These are phyloP conservation scores for Protomyces arabidopsidicola DNA, from an alignment of 1,139 yeast species.

Conservation along the genomic window DNA sequence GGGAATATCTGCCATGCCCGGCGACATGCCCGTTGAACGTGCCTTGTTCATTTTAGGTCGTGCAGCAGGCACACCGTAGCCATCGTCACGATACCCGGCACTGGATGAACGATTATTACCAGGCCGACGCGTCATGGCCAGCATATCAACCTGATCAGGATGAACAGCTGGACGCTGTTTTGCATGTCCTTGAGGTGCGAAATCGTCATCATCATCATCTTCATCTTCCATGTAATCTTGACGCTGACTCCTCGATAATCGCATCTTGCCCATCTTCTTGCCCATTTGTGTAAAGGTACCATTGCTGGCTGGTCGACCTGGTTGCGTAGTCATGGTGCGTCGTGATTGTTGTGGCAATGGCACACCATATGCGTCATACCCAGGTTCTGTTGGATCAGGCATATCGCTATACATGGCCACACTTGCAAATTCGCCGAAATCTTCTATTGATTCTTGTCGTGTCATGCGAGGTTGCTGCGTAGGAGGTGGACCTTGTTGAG, in stretches of 20 bases:
- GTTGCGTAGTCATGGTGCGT: not conserved
- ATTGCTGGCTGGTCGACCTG: not conserved
- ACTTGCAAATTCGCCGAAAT: conserved; percentile 33
- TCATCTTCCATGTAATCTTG: conserved; percentile 10
- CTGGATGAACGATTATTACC: conserved; percentile 1
- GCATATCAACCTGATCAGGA: conserved; percentile 29
- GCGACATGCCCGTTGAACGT: not conserved
- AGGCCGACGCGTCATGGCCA: conserved; percentile 24
- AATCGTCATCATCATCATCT: conserved; percentile 27
- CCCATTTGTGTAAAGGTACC: conserved; percentile 11
- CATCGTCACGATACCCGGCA: not conserved
- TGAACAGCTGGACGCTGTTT: conserved; percentile 13
- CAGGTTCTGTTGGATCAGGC: conserved; percentile 1
- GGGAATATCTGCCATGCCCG: conserved; percentile 11
- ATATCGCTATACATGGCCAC: conserved; percentile 31
- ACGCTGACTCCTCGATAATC: conserved; percentile 1
- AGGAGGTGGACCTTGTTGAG: conserved; percentile 5
- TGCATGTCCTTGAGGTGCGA: not conserved
- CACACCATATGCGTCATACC: conserved; percentile 11
- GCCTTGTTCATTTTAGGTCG: conserved; percentile 6
- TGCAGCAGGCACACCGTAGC: not conserved
- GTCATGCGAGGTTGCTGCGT: conserved; percentile 10
- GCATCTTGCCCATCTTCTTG: conserved; percentile 21
- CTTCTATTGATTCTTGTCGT: conserved; percentile 30
- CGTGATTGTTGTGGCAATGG: not conserved